Evolutionary conservation across 371 early-diverging fungal genomes (phyloP).

Genomic region (Actinomucor elegans): DNA sequence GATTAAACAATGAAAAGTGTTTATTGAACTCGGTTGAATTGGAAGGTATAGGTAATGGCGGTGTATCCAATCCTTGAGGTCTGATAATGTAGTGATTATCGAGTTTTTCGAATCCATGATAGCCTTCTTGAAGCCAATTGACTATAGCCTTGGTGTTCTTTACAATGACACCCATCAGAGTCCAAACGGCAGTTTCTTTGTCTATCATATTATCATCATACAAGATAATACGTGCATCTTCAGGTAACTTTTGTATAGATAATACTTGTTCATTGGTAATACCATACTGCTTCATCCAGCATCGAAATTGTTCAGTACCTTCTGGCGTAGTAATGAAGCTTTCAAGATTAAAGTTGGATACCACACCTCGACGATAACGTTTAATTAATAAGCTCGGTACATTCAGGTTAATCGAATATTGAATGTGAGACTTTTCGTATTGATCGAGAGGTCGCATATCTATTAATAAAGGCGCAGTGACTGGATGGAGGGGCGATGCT

Average conservation of each 20-base stretch:
- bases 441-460: constrained; percentile 40
- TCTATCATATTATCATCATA: constrained; percentile 57
- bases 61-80: background rate
- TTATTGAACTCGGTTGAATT: background rate
- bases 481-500: background rate
- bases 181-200: constrained; percentile 23
- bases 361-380: constrained; percentile 58
- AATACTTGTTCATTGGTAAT: background rate
- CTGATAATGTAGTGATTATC: background rate
- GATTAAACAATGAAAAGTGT: background rate
- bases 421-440: constrained; percentile 35
- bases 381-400: constrained; percentile 58
- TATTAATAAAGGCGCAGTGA: constrained; percentile 34
- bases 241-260: constrained; percentile 10
- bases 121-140: constrained; percentile 51
- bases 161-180: constrained; percentile 12
- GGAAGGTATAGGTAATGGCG: constrained; percentile 18
- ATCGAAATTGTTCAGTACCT: constrained; percentile 37
- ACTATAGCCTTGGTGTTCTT: constrained; percentile 17
- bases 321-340: constrained; percentile 64
- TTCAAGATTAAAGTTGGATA: constrained; percentile 59
- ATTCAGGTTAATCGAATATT: constrained; percentile 55
- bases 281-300: constrained; percentile 20
- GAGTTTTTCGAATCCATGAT: constrained; percentile 47
- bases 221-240: constrained; percentile 32